Conservation (phyloP, 768 basidiomycete genomes). For the Kwoniella shandongensis region DNA sequence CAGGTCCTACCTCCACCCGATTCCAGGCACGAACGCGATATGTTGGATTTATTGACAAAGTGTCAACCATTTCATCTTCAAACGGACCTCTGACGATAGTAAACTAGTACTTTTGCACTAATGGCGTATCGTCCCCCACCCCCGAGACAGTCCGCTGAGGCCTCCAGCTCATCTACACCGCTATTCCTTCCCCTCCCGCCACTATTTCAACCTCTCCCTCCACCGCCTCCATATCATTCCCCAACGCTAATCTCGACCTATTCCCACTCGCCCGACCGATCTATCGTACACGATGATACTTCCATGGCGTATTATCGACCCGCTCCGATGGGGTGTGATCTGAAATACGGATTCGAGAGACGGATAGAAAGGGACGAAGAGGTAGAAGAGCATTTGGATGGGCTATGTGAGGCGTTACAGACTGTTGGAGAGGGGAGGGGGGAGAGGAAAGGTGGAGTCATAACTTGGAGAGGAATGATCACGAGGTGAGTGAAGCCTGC, state of each 20-base stretch:
- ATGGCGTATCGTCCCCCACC: too few relatives aligned
- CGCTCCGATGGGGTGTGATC: slow-evolving; percentile 44
- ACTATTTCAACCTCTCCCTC: slow-evolving; percentile 12
- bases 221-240: slow-evolving; percentile 34
- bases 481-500: slow-evolving; percentile 46
- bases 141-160: too few relatives aligned
- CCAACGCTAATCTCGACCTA: slow-evolving; percentile 50
- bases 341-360: slow-evolving; percentile 49
- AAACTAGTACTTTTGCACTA: too few relatives aligned
- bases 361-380: slow-evolving; percentile 46
- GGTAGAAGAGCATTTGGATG: slow-evolving; percentile 50
- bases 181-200: slow-evolving; percentile 43
- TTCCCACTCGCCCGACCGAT: slow-evolving; percentile 47
- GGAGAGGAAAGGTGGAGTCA: slow-evolving; percentile 41
- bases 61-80: too few relatives aligned
- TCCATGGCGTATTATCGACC: slow-evolving; percentile 46
- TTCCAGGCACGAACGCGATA: too few relatives aligned
- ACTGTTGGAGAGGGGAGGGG: slow-evolving; percentile 8
- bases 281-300: slow-evolving; percentile 37
- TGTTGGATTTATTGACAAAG: too few relatives aligned
- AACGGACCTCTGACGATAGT: too few relatives aligned
- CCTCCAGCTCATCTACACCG: not conserved
- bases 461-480: slow-evolving; percentile 54
- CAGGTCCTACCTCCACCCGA: too few relatives aligned
- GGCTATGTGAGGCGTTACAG: slow-evolving; percentile 43